A percentile compares a stretch with the other conserved stretches of the same genome.
Conservation (phyloP, 495 filamentous ascomycete species). For the Bacidia gigantensis region DNA sequence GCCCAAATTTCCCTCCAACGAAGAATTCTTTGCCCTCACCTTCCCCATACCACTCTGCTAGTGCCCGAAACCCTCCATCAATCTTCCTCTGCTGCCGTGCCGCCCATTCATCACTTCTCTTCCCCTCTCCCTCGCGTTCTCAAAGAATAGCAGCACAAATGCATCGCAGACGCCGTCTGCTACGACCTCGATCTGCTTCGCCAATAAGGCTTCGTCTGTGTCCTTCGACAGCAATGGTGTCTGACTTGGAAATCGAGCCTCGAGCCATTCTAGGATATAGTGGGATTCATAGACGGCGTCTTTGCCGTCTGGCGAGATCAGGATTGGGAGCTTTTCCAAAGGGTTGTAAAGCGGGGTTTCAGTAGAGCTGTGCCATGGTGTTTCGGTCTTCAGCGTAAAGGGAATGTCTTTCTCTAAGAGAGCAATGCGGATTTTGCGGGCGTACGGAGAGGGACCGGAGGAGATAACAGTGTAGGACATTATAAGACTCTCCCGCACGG, state of each 20-base stretch:
- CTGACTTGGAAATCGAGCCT: neutral
- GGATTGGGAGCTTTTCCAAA: constrained; percentile 2
- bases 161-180: constrained; percentile 7
- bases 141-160: constrained; percentile 3
- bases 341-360: constrained; percentile 6
- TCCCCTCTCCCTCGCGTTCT: neutral
- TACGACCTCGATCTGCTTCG: constrained; percentile 5
- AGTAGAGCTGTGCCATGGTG: constrained; percentile 7
- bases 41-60: neutral
- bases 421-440: too few relatives aligned
- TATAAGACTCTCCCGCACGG: too few relatives aligned
- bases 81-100: constrained; percentile 3
- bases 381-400: too few relatives aligned
- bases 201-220: constrained; percentile 5
- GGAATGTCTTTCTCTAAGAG: too few relatives aligned
- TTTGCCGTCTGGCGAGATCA: constrained; percentile 1
- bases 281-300: constrained; percentile 6
- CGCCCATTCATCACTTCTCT: constrained; percentile 5
- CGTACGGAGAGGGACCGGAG: too few relatives aligned
- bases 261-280: constrained; percentile 4
- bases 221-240: neutral
- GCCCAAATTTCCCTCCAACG: neutral
- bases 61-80: constrained; percentile 1
- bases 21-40: neutral
- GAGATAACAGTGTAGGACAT: too few relatives aligned